Base-by-base conservation (phyloP, 306 rosid genomes). In the Dalbergia cochinchinensis region DNA sequence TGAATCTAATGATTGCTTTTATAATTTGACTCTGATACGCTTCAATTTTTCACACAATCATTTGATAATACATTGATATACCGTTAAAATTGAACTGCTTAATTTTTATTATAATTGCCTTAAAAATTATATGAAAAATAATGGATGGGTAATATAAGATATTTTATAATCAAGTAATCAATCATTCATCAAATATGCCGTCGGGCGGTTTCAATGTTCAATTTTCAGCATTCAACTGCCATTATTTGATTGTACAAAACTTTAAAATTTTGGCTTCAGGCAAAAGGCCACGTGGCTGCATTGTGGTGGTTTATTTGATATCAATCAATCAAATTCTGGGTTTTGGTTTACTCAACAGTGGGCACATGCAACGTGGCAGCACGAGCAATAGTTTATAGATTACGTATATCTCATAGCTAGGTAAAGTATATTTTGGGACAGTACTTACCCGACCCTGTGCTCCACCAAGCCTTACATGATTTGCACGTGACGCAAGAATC, bases 401-500 rank as follows among this genome's bases (percentile, higher is more conserved):
- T 39, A 13, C 44, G 66, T 77, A 65, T 51, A 13, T 48, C 64
- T 16, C 66, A 14, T 41, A 12, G 31, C 31, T 26, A 26, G 31
- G 31, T 26, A 26, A 22, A 22, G 0, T 1, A 64, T 3, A 35
- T 22, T 9, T 11, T 2, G 65, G 65, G 65, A 59, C 37, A 59
- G 37, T 59, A 73, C 20, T 6, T 1, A 57, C 55, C 50, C 58
- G 19, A 16, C 16, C 18, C 19, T 51, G 18, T 6, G 31, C 44
- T 42, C 57, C 42, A 59, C 69, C 33, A 22, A 20, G 5, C 13
- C 57, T 42, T 0, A 12, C 1, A 41, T 3, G 60, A 60, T 48
- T 76, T 76, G 19, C 63, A 76, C 8, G 80, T 76, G 71, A 34
- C 14, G 31, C 13, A 60, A 31, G 34, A 74, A 65, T 14, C 48